phyloP scores from a whole-genome alignment of 306 rosid genomes.

The Quercus rubra region DNA sequence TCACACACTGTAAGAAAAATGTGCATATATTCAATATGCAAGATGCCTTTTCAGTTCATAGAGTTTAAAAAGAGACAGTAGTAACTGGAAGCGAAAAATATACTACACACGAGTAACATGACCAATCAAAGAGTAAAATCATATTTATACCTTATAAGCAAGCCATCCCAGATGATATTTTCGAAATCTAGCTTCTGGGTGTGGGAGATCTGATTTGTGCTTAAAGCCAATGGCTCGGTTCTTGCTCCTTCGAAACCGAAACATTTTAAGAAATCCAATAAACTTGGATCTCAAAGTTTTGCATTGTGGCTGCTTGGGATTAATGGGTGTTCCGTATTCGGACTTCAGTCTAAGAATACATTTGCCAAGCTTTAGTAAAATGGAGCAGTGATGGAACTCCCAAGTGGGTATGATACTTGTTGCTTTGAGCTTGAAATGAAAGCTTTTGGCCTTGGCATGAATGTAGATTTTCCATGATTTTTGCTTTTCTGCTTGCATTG shows the following conservation, averaged over 20 bases:
- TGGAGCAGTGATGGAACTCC: conserved; percentile 33
- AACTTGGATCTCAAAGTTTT: conserved; percentile 23
- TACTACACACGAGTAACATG: neutral
- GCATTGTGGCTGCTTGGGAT: neutral
- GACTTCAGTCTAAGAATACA: conserved; percentile 31
- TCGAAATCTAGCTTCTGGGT: conserved; percentile 3
- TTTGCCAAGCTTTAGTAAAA: conserved; percentile 45
- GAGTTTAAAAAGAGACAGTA: no score
- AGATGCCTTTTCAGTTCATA: no score
- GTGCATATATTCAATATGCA: no score
- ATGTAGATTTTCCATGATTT: conserved; percentile 45
- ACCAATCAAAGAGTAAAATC: neutral
- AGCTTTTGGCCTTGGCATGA: conserved; percentile 43
- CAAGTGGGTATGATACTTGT: conserved; percentile 21
- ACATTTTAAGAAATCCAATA: conserved; percentile 24
- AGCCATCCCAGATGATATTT: neutral
- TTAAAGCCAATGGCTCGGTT: neutral
- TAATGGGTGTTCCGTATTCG: conserved; percentile 14
- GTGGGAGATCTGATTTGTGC: neutral
- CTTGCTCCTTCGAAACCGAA: neutral
- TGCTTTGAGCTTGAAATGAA: conserved; percentile 40
- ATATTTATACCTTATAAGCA: conserved; percentile 5
- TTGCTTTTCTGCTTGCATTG: conserved; percentile 35
- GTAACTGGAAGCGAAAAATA: neutral
- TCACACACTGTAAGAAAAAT: neutral